Percentiles rank a stretch among this genome's conserved stretches.
Conservation (phyloP, 2,329 filamentous ascomycete species). For the Orbilia brochopaga region DNA sequence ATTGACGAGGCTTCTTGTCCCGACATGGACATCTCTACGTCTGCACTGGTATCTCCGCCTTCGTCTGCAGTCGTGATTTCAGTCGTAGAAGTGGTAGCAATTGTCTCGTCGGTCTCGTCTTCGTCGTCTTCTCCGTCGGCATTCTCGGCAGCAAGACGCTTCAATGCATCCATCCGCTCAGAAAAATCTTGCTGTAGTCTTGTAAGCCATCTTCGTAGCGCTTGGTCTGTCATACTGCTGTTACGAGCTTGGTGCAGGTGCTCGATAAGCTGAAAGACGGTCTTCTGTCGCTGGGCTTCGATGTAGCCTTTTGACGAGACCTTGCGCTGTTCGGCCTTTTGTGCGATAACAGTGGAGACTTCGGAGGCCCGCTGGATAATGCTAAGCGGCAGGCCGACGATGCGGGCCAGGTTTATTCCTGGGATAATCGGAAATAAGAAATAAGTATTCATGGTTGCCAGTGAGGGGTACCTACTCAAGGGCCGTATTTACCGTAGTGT, state of each 20-base stretch:
- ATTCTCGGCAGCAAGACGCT: no score
- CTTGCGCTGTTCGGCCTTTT: constrained; percentile 29
- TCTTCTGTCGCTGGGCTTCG: constrained; percentile 50
- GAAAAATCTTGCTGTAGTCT: constrained; percentile 55
- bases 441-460: constrained; percentile 59
- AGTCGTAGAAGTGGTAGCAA: constrained; percentile 13
- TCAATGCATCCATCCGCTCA: constrained; percentile 46
- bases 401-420: constrained; percentile 53
- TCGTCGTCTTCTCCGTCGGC: constrained; percentile 27
- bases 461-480: constrained; percentile 54
- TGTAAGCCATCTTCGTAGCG: constrained; percentile 50
- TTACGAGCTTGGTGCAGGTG: constrained; percentile 53
- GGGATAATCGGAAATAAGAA: no score
- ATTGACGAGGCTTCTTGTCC: constrained; percentile 25
- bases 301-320: constrained; percentile 47
- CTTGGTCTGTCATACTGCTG: constrained; percentile 52
- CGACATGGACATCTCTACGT: constrained; percentile 17
- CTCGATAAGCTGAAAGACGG: constrained; percentile 54
- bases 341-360: constrained; percentile 44
- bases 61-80: constrained; percentile 4
- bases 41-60: not conserved
- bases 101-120: constrained; percentile 9
- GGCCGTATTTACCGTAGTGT: constrained; percentile 87
- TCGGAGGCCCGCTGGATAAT: constrained; percentile 52
- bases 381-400: constrained; percentile 51